Base-by-base conservation (phyloP, 495 filamentous ascomycete species). In the Penicillium waksmanii region DNA sequence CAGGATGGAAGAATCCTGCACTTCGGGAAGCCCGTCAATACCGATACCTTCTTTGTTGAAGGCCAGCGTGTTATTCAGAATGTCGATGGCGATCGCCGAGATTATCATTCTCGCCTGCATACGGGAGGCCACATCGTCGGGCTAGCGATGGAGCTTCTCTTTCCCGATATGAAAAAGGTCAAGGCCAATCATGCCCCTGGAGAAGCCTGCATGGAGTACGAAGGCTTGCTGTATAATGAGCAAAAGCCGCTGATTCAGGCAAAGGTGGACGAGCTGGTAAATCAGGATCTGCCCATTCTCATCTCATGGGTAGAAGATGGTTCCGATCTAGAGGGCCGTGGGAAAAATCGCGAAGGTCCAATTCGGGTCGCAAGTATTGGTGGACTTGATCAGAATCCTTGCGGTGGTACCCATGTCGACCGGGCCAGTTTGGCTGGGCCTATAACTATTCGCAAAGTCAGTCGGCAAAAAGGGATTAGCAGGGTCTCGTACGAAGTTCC, bases 111-210 rank as follows among this genome's bases (percentile, higher is more conserved):
- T 5, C 80, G 85, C 5, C 74, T 84, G 4, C 87, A 89, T 70
- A 86, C 86, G 0, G 87, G 81, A 3, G 87, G 87, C 21, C 87
- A 89, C 62, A 80, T 88, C 17, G 73, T 89, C 2, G 84, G 86
- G 5, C 63, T 82, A 5, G 85, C 85, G 0, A 80, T 87, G 55
- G 72, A 81, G 23, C 69, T 79, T 47, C 75, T 88, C n/a, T 62
- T 82, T 23, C 66, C 73, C 3, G 73, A 76, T 18, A 80, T 85
- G 62, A 81, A 83, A 57, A 84, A 89, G 60, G 65, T 82, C 23
- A 88, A 88, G 67, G 85, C 86, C 3, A 84, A 81, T 5, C 86
- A 89, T 69, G 82, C 80, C 51, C 86, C 86, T 0, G 80, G 82
- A 42, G 79, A 81, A 34, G 85, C 87, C 0, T 73, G 77, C 6